A percentile compares a stretch with the other conserved stretches of the same genome.
These are phyloP conservation scores for Aquilaria malaccensis DNA, from an alignment of 345 rosid species.

Conservation along the genomic window DNA sequence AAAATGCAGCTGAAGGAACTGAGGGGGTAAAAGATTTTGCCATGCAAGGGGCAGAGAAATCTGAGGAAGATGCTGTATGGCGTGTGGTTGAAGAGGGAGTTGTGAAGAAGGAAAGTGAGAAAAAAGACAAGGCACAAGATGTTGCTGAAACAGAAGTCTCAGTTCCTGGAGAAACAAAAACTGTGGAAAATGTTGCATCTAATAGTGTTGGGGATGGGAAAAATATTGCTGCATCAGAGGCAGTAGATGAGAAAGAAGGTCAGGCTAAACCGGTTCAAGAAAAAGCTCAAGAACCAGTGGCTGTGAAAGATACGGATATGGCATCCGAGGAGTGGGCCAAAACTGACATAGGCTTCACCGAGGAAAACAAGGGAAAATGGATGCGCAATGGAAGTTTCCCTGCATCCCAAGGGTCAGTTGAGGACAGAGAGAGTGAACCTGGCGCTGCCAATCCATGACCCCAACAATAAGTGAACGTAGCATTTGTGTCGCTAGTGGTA, in stretches of 20 bases:
- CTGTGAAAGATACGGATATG: not conserved
- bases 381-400: not conserved
- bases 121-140: slow-evolving; percentile 19
- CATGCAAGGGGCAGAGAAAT: too few species aligned
- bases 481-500: too few species aligned
- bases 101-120: slow-evolving; percentile 17
- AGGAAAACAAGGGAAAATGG: slow-evolving; percentile 1
- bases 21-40: too few species aligned
- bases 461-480: not conserved
- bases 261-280: not conserved
- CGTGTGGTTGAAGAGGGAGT: slow-evolving; percentile 22
- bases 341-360: not conserved
- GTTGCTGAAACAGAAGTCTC: slow-evolving; percentile 10
- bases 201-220: slow-evolving; percentile 15
- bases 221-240: slow-evolving; percentile 17
- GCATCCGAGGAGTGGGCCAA: not conserved
- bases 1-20: slow-evolving; percentile 11
- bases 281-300: slow-evolving; percentile 4
- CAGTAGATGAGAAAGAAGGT: not conserved
- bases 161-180: slow-evolving; percentile 15
- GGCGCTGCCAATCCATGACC: not conserved
- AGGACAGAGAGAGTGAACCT: not conserved
- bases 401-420: not conserved
- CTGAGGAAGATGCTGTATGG: slow-evolving; percentile 16
- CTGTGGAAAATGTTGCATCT: slow-evolving; percentile 3